Conservation (phyloP, 352 stramenopile genomes). For the Saprolegnia parasitica region DNA sequence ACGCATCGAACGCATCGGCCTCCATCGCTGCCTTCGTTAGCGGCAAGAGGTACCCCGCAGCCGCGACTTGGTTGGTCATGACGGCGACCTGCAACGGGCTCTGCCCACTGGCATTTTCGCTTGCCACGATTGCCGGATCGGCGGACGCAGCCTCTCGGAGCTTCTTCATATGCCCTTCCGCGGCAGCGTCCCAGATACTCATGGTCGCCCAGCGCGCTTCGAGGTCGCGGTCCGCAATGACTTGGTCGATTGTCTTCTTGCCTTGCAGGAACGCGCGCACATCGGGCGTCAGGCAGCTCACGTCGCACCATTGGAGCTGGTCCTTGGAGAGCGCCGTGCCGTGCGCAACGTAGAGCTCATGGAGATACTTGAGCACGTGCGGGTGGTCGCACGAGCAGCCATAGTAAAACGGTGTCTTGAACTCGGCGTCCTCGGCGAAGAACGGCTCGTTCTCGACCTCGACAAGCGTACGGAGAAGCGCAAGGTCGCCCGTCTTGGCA, state of each 20-base stretch:
- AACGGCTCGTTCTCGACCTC: constrained; percentile 1
- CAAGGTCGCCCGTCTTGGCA: constrained; percentile 11
- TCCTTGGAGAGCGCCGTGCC: neutral
- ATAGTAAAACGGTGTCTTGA: constrained; percentile 19
- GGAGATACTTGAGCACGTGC: constrained; percentile 11
- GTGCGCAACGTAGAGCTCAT: neutral
- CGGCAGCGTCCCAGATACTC: constrained; percentile 2
- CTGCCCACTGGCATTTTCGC: neutral
- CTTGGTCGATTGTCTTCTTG: constrained; percentile 1
- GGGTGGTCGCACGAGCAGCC: constrained; percentile 5
- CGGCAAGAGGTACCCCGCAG: neutral
- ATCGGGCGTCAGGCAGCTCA: constrained; percentile 5
- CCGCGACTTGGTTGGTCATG: neutral
- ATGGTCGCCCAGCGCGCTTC: neutral
- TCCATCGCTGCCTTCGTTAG: neutral
- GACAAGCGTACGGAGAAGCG: neutral
- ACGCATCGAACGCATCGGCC: neutral
- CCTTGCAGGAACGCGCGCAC: constrained; percentile 4
- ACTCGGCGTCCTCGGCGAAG: neutral
- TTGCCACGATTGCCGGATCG: neutral
- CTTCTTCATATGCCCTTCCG: neutral
- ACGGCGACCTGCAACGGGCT: neutral
- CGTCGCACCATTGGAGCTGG: constrained; percentile 6
- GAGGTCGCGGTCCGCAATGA: constrained; percentile 13
- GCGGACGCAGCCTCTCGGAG: neutral